These are phyloP conservation scores for Amanita exitialis DNA, from an alignment of 768 basidiomycete genomes.

Conservation along the genomic window DNA sequence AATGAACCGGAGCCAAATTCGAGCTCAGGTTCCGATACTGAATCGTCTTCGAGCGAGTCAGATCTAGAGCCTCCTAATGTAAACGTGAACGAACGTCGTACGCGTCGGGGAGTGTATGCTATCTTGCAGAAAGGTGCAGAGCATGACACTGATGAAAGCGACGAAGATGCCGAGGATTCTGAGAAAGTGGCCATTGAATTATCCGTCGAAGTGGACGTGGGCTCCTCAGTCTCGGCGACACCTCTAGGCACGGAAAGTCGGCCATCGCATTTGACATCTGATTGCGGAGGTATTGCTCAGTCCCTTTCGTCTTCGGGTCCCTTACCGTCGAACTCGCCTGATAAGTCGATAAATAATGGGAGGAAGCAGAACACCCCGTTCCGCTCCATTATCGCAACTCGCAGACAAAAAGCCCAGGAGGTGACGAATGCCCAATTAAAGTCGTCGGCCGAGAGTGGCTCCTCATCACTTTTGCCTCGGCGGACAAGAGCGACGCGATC, in stretches of 20 bases:
- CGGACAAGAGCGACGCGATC: conserved; percentile 24
- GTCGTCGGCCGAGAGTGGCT: conserved; percentile 7
- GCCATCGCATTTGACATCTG: not conserved
- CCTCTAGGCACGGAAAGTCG: conserved; percentile 9
- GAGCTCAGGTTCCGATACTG: conserved; percentile 34
- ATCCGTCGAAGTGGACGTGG: conserved; percentile 34
- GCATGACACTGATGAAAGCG: conserved; percentile 47
- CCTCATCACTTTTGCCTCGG: conserved; percentile 11
- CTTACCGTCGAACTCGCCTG: conserved; percentile 18
- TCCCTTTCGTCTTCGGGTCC: conserved; percentile 34
- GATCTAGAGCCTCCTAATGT: conserved; percentile 24
- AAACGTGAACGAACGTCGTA: conserved; percentile 73
- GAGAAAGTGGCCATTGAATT: conserved; percentile 2
- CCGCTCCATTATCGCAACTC: conserved; percentile 51
- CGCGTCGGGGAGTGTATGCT: conserved; percentile 75
- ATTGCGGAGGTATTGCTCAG: conserved; percentile 12
- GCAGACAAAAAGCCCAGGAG: conserved; percentile 37
- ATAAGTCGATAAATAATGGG: not conserved
- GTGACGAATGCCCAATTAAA: conserved; percentile 13
- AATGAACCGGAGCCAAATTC: conserved; percentile 38
- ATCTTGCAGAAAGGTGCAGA: conserved; percentile 49
- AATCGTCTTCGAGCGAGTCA: conserved; percentile 30
- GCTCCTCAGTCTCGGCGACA: conserved; percentile 34
- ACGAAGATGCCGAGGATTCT: conserved; percentile 30
- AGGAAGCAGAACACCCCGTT: conserved; percentile 20